Base-by-base conservation (phyloP, 2,329 filamentous ascomycete species). In the Curvularia hawaiiensis region DNA sequence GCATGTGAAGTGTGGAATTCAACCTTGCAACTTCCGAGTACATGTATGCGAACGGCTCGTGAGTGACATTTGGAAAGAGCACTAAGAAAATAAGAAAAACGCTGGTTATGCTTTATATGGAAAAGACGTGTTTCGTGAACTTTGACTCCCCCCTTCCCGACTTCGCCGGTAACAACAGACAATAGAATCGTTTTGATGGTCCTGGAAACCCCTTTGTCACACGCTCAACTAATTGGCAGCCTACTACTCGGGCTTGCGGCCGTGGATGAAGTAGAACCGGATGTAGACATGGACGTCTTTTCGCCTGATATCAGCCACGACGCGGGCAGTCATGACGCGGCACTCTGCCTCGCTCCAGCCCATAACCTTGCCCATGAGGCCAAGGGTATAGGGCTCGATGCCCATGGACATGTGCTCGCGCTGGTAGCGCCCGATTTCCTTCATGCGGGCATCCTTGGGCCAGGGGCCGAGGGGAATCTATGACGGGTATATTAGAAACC, bases 391-490 rank as follows among this genome's bases (percentile, higher is more conserved):
- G 7, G 73, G 73, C 55, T 74, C 73, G 52, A 76, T 64, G 59
- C 73, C 73, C 60, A 74, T 67, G 46, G 64, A 57, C 64, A 75
- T 67, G 60, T 74, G 71, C 52, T 75, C 72, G 43, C 72, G 71
- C 59, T 75, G 69, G 53, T 73, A 81, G 28, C 77, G 71, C 16
- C 82, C 81, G 22, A 84, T 77, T 60, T 81, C 78, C 64, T 82
- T 84, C 75, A 81, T 78, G 52, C 78, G 78, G 1, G 75, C 74
- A 49, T 83, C 80, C 50, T 79, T 79, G 6, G 80, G 75, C 81
- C 81, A 84, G 1, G 72, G 67, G 14, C 72, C 73, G 24, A 75
- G 62, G 14, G 73, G 73, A 24, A 75, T 61, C 72, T 75, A 16
- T 39, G 10, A 28, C 30, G n/a, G n/a, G 35, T 26, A 31, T 38